Evolutionary conservation across 2,329 filamentous ascomycete genomes (phyloP).

Genomic region (Berkeleyomyces basicola): DNA sequence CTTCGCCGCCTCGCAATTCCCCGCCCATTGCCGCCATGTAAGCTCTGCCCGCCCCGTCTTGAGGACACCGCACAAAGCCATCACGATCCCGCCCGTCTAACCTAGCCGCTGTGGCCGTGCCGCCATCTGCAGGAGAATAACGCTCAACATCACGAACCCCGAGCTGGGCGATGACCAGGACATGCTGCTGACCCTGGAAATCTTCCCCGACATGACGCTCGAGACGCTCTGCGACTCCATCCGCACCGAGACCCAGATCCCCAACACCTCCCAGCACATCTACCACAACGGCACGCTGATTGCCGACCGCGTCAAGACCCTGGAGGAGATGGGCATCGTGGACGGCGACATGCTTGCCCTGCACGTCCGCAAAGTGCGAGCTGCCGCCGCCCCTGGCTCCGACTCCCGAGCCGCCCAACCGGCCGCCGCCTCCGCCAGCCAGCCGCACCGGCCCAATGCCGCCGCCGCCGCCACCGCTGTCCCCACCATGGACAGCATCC

Average conservation of each 20-base stretch:
- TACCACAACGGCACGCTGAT: conserved; percentile 81
- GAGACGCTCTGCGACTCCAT: conserved; percentile 77
- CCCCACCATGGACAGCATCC: conserved; percentile 9
- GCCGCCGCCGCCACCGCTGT: conserved; percentile 16
- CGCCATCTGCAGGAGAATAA: conserved; percentile 54
- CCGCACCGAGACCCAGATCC: conserved; percentile 63
- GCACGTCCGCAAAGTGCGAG: conserved; percentile 49
- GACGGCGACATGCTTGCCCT: conserved; percentile 90
- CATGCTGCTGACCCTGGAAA: conserved; percentile 66
- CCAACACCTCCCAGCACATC: conserved; percentile 59
- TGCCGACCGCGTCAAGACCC: conserved; percentile 58
- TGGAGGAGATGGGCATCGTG: conserved; percentile 62
- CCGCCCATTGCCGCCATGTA: not conserved
- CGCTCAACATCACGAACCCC: conserved; percentile 65
- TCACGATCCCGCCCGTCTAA: not conserved
- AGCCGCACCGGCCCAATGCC: conserved; percentile 20
- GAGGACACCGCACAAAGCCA: not conserved
- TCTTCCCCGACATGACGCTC: conserved; percentile 67
- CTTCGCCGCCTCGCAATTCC: not conserved
- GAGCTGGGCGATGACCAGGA: conserved; percentile 45
- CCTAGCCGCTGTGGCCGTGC: not conserved
- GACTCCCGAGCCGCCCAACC: conserved; percentile 21
- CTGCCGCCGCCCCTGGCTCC: conserved; percentile 16
- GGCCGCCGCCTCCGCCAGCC: conserved; percentile 16
- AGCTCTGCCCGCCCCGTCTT: not conserved